Conservation (phyloP, 768 basidiomycete genomes). For the Cystobasidium tubakii region DNA sequence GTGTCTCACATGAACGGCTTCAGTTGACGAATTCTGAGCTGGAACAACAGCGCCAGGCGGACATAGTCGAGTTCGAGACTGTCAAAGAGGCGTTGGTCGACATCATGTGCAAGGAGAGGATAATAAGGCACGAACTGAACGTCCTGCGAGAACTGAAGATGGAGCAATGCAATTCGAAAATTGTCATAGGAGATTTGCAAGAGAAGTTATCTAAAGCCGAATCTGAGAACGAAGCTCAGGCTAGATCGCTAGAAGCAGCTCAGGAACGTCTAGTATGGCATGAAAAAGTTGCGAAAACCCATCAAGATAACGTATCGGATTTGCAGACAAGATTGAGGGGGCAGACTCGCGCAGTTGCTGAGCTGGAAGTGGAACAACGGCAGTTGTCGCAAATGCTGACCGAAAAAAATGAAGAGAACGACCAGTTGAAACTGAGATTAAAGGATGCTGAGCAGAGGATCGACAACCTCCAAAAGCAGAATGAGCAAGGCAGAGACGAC, state of each 20-base stretch:
- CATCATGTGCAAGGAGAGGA: background rate
- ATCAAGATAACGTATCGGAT: background rate
- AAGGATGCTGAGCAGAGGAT: background rate
- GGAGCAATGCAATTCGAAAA: background rate
- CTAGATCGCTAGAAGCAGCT: background rate
- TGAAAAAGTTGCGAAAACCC: background rate
- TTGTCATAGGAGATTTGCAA: background rate
- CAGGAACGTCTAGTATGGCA: background rate
- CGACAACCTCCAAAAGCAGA: no score
- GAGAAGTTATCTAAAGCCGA: background rate
- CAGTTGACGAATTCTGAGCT: background rate
- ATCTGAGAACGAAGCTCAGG: background rate
- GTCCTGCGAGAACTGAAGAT: background rate
- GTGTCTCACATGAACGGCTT: background rate
- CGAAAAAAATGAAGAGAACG: background rate
- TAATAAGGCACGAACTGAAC: conserved; percentile 3
- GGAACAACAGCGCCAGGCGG: background rate
- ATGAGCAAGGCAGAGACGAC: no score
- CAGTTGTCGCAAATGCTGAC: background rate
- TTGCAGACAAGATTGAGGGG: background rate
- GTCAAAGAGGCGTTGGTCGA: background rate
- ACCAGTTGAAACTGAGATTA: background rate
- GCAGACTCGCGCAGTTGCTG: background rate
- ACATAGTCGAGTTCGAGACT: background rate
- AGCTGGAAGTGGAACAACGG: background rate